Evolutionary conservation across 1,139 yeast species (phyloP).

Genomic region (Hanseniaspora uvarum): DNA sequence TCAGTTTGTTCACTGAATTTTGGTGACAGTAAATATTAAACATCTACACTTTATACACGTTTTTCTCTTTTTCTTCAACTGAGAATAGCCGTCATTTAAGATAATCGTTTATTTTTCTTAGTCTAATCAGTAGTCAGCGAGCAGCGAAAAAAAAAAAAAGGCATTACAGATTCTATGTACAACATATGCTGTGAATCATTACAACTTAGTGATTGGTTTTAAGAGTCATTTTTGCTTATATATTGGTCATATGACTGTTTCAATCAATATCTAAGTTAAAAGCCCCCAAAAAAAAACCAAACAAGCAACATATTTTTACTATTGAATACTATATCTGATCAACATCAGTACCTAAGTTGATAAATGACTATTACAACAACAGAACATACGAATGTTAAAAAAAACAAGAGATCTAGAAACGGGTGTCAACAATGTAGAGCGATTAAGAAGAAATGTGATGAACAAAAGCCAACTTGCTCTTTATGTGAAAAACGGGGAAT

Average conservation of each 20-base stretch:
- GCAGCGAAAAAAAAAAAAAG: not conserved
- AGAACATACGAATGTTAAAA: not conserved
- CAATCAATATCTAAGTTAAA: too few species aligned
- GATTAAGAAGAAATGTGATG: slow-evolving; percentile 66
- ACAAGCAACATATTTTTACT: not conserved
- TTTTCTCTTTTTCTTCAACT: too few species aligned
- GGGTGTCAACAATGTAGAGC: slow-evolving; percentile 66
- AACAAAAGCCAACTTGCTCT: slow-evolving; percentile 52
- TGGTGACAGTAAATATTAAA: too few species aligned
- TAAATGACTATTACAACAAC: not conserved
- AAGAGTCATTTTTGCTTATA: too few species aligned
- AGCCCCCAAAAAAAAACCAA: not conserved
- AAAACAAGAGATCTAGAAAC: slow-evolving; percentile 32
- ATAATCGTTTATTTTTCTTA: not conserved
- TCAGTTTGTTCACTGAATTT: too few species aligned
- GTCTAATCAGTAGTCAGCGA: not conserved
- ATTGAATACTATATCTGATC: not conserved
- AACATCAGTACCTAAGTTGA: not conserved
- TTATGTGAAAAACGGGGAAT: slow-evolving; percentile 42
- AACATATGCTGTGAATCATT: too few species aligned
- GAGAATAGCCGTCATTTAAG: not conserved
- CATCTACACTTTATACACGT: not conserved
- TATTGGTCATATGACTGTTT: too few species aligned
- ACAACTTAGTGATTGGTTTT: too few species aligned
- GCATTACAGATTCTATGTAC: not conserved